phyloP scores from a whole-genome alignment of 2,329 filamentous ascomycete genomes.

The Penicillium corylophilum region DNA sequence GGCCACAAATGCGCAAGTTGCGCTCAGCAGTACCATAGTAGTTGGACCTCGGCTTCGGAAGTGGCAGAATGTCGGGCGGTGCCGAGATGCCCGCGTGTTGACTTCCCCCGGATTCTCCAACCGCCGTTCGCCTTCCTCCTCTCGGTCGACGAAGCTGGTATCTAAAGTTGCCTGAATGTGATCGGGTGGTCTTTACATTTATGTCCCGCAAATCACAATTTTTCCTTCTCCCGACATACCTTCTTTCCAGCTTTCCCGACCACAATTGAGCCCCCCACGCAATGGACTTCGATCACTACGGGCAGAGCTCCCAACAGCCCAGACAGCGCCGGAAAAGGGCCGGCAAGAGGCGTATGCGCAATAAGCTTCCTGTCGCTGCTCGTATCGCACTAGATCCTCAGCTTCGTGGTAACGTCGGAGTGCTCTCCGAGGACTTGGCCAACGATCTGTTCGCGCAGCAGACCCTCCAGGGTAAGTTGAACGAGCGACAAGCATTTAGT shows the following conservation, averaged over 20 bases:
- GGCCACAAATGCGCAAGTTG: no score
- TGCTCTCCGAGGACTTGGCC: conserved; percentile 84
- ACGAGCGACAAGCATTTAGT: neutral
- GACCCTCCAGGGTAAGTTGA: conserved; percentile 50
- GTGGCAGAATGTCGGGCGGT: conserved; percentile 35
- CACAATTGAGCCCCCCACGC: conserved; percentile 20
- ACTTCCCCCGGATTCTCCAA: conserved; percentile 34
- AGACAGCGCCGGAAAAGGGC: conserved; percentile 53
- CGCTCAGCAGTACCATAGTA: no score
- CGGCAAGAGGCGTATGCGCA: conserved; percentile 42
- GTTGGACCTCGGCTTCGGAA: conserved; percentile 39
- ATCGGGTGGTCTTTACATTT: neutral
- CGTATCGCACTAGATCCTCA: conserved; percentile 81
- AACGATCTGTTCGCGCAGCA: conserved; percentile 69
- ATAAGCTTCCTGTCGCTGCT: conserved; percentile 75
- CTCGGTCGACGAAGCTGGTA: conserved; percentile 4
- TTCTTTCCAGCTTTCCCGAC: conserved; percentile 18
- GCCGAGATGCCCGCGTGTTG: conserved; percentile 27
- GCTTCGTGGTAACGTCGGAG: conserved; percentile 79
- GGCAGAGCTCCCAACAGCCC: conserved; percentile 44
- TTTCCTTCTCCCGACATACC: neutral
- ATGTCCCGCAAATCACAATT: neutral
- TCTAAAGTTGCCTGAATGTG: conserved; percentile 6
- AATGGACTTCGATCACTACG: conserved; percentile 47
- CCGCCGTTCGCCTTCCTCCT: conserved; percentile 13